Conservation (phyloP, 163 green algal genomes). For the Coccomyxa subellipsoidea region DNA sequence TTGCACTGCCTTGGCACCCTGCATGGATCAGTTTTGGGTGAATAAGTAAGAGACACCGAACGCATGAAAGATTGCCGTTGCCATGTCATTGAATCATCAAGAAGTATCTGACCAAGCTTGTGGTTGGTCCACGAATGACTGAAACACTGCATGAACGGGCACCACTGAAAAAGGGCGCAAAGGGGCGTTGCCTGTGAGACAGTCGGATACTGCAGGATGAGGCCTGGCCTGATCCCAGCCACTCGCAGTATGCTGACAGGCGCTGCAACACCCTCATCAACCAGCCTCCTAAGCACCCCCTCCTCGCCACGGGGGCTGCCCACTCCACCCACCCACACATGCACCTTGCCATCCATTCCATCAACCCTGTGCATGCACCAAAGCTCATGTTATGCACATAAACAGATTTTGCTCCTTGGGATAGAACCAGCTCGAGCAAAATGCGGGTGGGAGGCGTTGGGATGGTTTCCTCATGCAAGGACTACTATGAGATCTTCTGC, state of each 20-base stretch:
- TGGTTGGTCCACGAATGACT: too few species aligned
- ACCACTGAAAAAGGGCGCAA: neutral
- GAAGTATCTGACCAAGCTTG: too few species aligned
- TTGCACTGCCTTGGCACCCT: neutral
- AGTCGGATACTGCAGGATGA: neutral
- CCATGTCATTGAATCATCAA: too few species aligned
- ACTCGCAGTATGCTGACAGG: neutral
- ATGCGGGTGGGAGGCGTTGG: too few species aligned
- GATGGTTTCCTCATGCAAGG: too few species aligned
- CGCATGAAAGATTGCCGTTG: too few species aligned
- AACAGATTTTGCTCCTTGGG: too few species aligned
- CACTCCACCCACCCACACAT: slow-evolving; percentile 12
- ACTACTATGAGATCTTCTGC: too few species aligned
- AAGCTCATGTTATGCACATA: too few species aligned
- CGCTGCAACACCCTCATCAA: neutral
- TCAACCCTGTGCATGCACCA: neutral
- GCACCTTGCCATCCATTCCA: neutral
- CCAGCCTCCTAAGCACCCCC: neutral
- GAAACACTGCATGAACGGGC: too few species aligned
- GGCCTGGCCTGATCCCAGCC: neutral
- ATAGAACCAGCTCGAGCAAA: too few species aligned
- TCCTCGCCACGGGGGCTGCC: neutral
- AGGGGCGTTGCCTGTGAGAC: neutral
- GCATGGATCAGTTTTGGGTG: neutral
- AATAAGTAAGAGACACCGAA: too few species aligned